These are phyloP conservation scores for Trichodelitschia bisporula DNA, from an alignment of 495 filamentous ascomycete genomes.

Conservation along the genomic window DNA sequence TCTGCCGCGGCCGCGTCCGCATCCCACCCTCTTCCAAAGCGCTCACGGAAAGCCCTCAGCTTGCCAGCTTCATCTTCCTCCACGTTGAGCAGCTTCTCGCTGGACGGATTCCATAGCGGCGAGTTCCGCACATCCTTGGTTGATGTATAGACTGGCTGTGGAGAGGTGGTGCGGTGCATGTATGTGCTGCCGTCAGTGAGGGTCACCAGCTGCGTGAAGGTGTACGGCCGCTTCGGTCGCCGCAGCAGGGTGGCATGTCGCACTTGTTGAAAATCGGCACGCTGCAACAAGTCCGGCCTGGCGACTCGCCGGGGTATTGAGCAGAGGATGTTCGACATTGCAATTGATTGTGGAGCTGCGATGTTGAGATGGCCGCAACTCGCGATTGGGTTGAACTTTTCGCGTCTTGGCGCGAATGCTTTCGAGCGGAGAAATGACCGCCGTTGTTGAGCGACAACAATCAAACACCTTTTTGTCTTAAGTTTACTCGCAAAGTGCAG, in stretches of 20 bases:
- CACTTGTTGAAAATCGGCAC: constrained; percentile 13
- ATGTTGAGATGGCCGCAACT: not conserved
- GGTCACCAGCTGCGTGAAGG: constrained; percentile 86
- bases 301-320: not conserved
- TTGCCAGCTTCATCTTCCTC: constrained; percentile 92
- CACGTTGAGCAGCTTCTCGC: constrained; percentile 53
- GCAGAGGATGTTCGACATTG: not conserved
- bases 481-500: too few relatives aligned
- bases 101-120: constrained; percentile 67
- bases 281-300: not conserved
- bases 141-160: constrained; percentile 45
- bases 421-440: not conserved
- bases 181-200: constrained; percentile 80
- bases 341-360: too few relatives aligned
- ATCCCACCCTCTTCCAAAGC: constrained; percentile 73
- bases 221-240: constrained; percentile 76
- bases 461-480: too few relatives aligned
- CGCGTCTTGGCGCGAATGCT: not conserved
- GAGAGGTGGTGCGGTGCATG: constrained; percentile 71
- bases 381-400: not conserved
- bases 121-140: constrained; percentile 76
- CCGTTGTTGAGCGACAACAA: not conserved
- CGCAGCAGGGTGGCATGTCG: constrained; percentile 77
- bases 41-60: constrained; percentile 56
- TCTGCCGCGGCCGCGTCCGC: constrained; percentile 11